Evolutionary conservation across 2,329 filamentous ascomycete species (phyloP), one percentile per base, ranked within the genome.

Genomic region (Chrysoporthe austroafricana): DNA sequence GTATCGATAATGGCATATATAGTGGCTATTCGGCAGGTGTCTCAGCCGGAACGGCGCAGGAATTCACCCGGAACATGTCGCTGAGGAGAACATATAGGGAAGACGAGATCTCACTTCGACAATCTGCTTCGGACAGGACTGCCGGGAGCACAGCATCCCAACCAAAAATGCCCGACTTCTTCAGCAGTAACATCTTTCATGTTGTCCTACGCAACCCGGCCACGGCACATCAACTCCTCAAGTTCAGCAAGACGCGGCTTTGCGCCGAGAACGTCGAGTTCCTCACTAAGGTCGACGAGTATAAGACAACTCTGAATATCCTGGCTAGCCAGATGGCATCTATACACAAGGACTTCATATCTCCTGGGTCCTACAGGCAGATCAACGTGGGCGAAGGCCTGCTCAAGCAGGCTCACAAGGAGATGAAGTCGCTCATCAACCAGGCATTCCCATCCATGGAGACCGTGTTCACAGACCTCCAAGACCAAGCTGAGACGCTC

Each of bases 181-280:
- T 82, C 72, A 76, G 78, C 60, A 67, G 73, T 26, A 77, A 79
- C 59, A 76, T 82, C 26, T 82, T 82, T 68, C 77, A 79, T 60
- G 72, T 80, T 26, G 80, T 81, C 11, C 70, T 82, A 18, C 77
- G 78, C 65, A 80, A 82, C 68, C 80, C 81, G 0, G 77, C 78
- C 7, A 82, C 79, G n/a, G 76, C 78, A 6, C 77, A 81, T 71
- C 77, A 79, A 56, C 74, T 83, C n/a, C 74, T 78, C 50, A 77
- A 77, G 58, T 83, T 81, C 69, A 79, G 79, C 69, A 77, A 80
- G 67, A 76, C 74, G 57, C 73, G 77, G 44, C 72, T 79, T 14
- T 81, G 79, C 70, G 77, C 76, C 3, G 81, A 83, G 66, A 81
- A 82, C 66, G 76, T 82, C 72, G 80, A 83, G 64, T 84, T 85